Evolutionary conservation across 768 basidiomycete genomes (phyloP).

Genomic region (Hydnomerulius pinastri): DNA sequence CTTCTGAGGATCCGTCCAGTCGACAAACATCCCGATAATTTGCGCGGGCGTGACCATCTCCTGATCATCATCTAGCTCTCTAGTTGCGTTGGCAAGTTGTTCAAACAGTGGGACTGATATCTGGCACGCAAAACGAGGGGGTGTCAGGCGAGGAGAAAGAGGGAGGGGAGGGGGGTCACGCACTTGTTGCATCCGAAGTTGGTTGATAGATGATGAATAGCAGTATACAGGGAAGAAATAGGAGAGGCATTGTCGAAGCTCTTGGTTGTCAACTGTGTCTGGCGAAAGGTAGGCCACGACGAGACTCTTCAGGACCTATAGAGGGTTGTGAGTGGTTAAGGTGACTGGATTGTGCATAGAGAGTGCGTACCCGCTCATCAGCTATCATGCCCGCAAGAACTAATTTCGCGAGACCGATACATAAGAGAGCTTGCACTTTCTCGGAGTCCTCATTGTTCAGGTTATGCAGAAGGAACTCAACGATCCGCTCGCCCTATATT

Average conservation of each 20-base stretch:
- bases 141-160: not conserved
- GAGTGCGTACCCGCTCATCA: conserved; percentile 60
- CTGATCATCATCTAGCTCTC: conserved; percentile 69
- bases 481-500: conserved; percentile 53
- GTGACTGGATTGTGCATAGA: not conserved
- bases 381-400: conserved; percentile 74
- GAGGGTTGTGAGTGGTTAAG: not conserved
- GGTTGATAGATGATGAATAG: conserved; percentile 76
- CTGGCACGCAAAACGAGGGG: conserved; percentile 36
- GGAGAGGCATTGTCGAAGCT: conserved; percentile 80
- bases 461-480: conserved; percentile 64
- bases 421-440: conserved; percentile 69
- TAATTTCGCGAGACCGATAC: conserved; percentile 84
- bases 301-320: conserved; percentile 49
- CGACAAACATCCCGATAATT: conserved; percentile 76
- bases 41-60: conserved; percentile 74
- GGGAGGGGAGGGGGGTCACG: conserved; percentile 32
- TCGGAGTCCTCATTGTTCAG: conserved; percentile 57
- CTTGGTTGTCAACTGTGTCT: conserved; percentile 76
- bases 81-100: conserved; percentile 55
- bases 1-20: conserved; percentile 88
- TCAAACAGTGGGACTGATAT: conserved; percentile 72
- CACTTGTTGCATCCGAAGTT: conserved; percentile 69
- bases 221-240: conserved; percentile 89
- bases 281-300: conserved; percentile 75